Evolutionary conservation across 768 basidiomycete species (phyloP).

Genomic region (Russula compacta): DNA sequence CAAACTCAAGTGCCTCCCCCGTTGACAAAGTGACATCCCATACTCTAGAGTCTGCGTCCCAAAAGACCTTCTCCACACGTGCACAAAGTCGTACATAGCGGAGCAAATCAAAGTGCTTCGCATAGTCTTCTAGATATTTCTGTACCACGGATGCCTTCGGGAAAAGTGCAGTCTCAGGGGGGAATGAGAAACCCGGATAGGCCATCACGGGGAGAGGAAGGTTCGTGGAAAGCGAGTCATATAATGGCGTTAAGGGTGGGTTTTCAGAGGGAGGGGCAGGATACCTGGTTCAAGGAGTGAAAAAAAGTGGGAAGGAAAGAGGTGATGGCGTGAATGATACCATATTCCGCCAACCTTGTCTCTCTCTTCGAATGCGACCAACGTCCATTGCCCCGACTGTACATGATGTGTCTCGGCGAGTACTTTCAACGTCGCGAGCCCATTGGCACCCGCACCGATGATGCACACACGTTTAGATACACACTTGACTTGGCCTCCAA

Average conservation of each 20-base stretch:
- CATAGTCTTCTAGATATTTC: conserved; percentile 61
- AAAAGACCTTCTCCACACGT: conserved; percentile 39
- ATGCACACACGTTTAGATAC: conserved; percentile 44
- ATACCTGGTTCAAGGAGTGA: conserved; percentile 31
- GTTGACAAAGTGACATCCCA: conserved; percentile 45
- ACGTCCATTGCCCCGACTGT: conserved; percentile 52
- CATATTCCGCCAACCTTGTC: conserved; percentile 68
- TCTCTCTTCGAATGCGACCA: conserved; percentile 55
- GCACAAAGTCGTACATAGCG: conserved; percentile 58
- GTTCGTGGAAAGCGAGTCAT: conserved; percentile 77
- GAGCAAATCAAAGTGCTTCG: conserved; percentile 48
- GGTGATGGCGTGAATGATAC: conserved; percentile 29
- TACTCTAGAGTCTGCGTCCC: conserved; percentile 26
- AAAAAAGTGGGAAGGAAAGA: background rate
- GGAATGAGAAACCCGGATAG: conserved; percentile 53
- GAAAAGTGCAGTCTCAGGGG: conserved; percentile 62
- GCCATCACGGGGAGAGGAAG: conserved; percentile 74
- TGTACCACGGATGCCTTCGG: conserved; percentile 54
- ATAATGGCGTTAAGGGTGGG: conserved; percentile 59
- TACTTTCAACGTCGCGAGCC: conserved; percentile 60
- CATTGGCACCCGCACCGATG: conserved; percentile 70
- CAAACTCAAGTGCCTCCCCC: conserved; percentile 35
- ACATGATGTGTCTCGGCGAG: conserved; percentile 50
- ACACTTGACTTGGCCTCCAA: background rate
- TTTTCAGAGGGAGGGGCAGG: conserved; percentile 42